Conservation (phyloP, 805 yeast species). For the Schwanniomyces occidentalis region DNA sequence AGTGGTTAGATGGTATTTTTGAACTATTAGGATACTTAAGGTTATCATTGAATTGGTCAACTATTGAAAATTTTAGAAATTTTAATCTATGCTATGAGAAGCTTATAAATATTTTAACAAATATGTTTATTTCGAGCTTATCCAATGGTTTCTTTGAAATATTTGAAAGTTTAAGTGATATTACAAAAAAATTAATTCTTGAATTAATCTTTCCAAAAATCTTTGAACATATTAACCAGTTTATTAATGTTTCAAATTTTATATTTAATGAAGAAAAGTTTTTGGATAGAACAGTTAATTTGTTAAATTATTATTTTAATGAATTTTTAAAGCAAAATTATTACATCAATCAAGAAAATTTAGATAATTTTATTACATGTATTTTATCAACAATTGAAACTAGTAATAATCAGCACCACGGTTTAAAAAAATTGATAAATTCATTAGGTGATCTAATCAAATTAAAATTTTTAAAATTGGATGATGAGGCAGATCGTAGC, state of each 20-base stretch:
- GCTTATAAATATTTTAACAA: conserved; percentile 32
- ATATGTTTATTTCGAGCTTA: conserved; percentile 34
- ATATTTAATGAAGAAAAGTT: conserved; percentile 35
- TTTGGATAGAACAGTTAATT: conserved; percentile 21
- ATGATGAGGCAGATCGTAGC: conserved; percentile 11
- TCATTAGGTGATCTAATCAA: conserved; percentile 29
- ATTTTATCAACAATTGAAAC: conserved; percentile 33
- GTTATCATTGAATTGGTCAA: conserved; percentile 25
- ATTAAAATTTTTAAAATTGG: conserved; percentile 26
- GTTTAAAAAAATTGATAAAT: conserved; percentile 17
- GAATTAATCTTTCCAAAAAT: conserved; percentile 36
- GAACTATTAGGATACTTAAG: conserved; percentile 37
- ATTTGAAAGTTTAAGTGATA: conserved; percentile 29
- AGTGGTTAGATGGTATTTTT: conserved; percentile 40
- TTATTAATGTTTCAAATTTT: conserved; percentile 31
- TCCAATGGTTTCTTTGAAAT: conserved; percentile 21
- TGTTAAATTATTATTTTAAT: conserved; percentile 25
- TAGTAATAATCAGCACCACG: conserved; percentile 6
- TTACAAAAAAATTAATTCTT: conserved; percentile 33
- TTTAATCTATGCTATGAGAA: conserved; percentile 23
- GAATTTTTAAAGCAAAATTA: conserved; percentile 33
- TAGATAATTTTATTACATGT: conserved; percentile 28
- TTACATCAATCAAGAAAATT: conserved; percentile 18
- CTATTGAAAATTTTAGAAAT: conserved; percentile 14
- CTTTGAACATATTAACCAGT: conserved; percentile 35